Conservation (phyloP, 2,329 filamentous ascomycete genomes). For the Aspergillus amoenus region DNA sequence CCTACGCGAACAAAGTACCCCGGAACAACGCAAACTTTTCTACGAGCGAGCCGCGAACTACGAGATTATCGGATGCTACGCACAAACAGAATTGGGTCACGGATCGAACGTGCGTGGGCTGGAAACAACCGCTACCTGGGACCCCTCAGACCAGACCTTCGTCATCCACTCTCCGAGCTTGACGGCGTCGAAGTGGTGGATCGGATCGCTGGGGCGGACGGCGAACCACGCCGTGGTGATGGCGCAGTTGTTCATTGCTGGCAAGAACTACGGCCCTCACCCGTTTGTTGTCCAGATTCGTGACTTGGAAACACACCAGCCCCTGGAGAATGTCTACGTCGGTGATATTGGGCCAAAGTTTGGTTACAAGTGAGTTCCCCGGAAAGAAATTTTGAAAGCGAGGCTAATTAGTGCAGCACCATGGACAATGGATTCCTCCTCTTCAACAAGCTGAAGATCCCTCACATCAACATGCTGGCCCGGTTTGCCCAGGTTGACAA, state of each 20-base stretch:
- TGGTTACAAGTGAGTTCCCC: slow-evolving; percentile 61
- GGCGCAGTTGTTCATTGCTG: slow-evolving; percentile 69
- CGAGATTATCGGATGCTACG: slow-evolving; percentile 75
- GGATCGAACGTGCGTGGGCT: slow-evolving; percentile 74
- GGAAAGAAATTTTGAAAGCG: no score
- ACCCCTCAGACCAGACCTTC: slow-evolving; percentile 71
- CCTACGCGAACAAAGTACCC: slow-evolving; percentile 67
- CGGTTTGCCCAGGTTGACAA: slow-evolving; percentile 70
- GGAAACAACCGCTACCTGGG: slow-evolving; percentile 73
- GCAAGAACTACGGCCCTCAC: slow-evolving; percentile 70
- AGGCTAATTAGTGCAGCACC: slow-evolving; percentile 45
- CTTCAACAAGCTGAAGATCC: slow-evolving; percentile 73
- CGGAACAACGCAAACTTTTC: slow-evolving; percentile 72
- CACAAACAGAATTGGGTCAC: slow-evolving; percentile 77
- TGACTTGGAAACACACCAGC: slow-evolving; percentile 67
- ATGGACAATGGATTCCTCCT: slow-evolving; percentile 82
- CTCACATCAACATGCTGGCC: slow-evolving; percentile 71
- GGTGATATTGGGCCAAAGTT: slow-evolving; percentile 81
- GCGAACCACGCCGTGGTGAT: slow-evolving; percentile 78
- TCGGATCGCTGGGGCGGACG: slow-evolving; percentile 71
- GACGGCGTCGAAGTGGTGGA: slow-evolving; percentile 83
- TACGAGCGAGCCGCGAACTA: slow-evolving; percentile 67
- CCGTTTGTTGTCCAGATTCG: slow-evolving; percentile 76
- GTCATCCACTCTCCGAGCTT: slow-evolving; percentile 70
- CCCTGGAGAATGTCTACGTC: slow-evolving; percentile 68